Conservation (phyloP, 345 rosid genomes). For the Aethionema arabicum region DNA sequence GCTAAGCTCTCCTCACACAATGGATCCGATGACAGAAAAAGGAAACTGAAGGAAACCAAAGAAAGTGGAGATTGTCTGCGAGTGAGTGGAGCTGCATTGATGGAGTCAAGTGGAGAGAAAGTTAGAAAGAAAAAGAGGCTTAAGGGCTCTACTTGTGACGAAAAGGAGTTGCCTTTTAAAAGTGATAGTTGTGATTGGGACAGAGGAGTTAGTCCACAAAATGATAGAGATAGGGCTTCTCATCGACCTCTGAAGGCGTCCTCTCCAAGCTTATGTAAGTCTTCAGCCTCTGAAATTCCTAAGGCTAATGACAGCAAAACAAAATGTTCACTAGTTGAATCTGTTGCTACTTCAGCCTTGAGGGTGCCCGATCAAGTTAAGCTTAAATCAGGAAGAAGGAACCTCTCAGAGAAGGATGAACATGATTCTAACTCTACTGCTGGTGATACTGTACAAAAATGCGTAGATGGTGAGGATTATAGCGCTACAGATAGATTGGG, state of each 20-base stretch:
- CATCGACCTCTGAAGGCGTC: slow-evolving; percentile 44
- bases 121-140: slow-evolving; percentile 58
- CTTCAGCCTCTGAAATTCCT: slow-evolving; percentile 49
- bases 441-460: slow-evolving; percentile 30
- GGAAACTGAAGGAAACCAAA: slow-evolving; percentile 54
- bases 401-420: slow-evolving; percentile 34
- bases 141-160: slow-evolving; percentile 52
- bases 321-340: slow-evolving; percentile 53
- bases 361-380: slow-evolving; percentile 37
- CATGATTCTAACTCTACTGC: slow-evolving; percentile 29
- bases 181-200: slow-evolving; percentile 53
- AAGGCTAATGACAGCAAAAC: slow-evolving; percentile 38
- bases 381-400: slow-evolving; percentile 32
- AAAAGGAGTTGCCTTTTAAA: slow-evolving; percentile 56
- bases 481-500: slow-evolving; percentile 24
- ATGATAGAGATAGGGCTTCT: slow-evolving; percentile 30
- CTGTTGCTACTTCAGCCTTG: slow-evolving; percentile 54
- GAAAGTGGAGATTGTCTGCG: slow-evolving; percentile 38
- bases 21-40: slow-evolving; percentile 49
- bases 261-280: slow-evolving; percentile 73
- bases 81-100: slow-evolving; percentile 28
- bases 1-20: slow-evolving; percentile 35
- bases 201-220: slow-evolving; percentile 44
- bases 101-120: slow-evolving; percentile 56
- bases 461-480: slow-evolving; percentile 38